Evolutionary conservation across 2,329 filamentous ascomycete genomes (phyloP), one percentile per base, ranked within the genome.

Genomic region (Paraphaeosphaeria sporulosa): DNA sequence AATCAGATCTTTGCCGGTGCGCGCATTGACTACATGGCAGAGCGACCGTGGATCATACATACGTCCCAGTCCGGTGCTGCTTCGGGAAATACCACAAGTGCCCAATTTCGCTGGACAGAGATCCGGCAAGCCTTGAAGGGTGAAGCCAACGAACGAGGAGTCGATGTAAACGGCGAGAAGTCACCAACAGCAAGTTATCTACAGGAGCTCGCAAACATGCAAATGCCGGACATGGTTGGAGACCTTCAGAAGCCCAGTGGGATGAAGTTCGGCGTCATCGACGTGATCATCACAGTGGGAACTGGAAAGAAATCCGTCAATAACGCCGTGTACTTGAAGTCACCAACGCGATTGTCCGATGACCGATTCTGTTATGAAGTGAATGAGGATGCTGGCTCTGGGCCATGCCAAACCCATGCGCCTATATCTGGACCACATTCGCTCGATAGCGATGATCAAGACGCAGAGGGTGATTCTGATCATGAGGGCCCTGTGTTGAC

Each of bases 31-130:
- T 72, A 68, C 15, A 71, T 80, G 52, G 62, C 75, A 3, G 82
- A 84, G 66, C 77, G 79, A 49, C 79, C 81, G 5, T 84, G 80
- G 81, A 63, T 81, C 2, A 71, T 84, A 27, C 59, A 76, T 9
- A 70, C 77, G 15, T 59, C 71, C 1, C 65, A 58, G 4, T 59
- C 23, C 2, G 23, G 5, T n/a, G 5, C 17, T n/a, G 13, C 12
- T 13, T 25, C 34, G 9, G 21, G 23, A 17, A 3, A n/a, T n/a
- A 13, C 5, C 27, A 7, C 15, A 15, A 53, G 58, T 12, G 53
- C 44, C 3, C 27, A 55, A 17, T 19, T 30, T 25, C 75, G 79
- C 21, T 84, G 79, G 79, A 27, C 63, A 6, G 60, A 71, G 6
- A 71, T 81, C 34, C 65, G 65, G 19, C 47, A 60, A 4, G 66